Evolutionary conservation across 345 rosid genomes (phyloP).

Genomic region (Raphanus raphanistrum): DNA sequence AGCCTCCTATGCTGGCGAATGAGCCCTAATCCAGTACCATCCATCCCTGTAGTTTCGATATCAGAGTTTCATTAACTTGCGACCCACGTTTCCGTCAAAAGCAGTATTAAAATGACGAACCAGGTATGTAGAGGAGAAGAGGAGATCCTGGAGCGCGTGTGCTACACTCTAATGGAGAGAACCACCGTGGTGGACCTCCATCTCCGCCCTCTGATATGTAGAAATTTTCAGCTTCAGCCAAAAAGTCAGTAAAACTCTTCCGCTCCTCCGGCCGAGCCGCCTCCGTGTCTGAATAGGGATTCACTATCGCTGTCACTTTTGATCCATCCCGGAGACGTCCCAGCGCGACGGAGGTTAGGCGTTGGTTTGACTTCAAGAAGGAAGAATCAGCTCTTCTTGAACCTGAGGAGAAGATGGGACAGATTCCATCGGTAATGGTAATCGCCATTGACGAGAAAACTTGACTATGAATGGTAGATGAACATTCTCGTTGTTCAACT

Average conservation of each 20-base stretch:
- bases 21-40: constrained; percentile 79
- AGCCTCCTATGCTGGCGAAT: constrained; percentile 55
- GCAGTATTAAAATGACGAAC: constrained; percentile 26
- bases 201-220: constrained; percentile 49
- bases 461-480: not conserved
- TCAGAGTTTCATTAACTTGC: not conserved
- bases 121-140: constrained; percentile 60
- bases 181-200: constrained; percentile 68
- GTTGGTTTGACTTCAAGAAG: not conserved
- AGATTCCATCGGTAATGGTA: constrained; percentile 31
- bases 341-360: not conserved
- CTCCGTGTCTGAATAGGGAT: constrained; percentile 29
- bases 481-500: not conserved
- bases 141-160: constrained; percentile 44
- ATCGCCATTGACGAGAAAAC: constrained; percentile 22
- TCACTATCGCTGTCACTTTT: constrained; percentile 5
- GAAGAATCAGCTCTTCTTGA: not conserved
- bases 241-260: constrained; percentile 47
- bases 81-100: not conserved
- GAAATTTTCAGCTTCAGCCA: constrained; percentile 41
- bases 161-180: constrained; percentile 58
- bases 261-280: constrained; percentile 28
- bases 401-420: constrained; percentile 11
- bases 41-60: constrained; percentile 50
- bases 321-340: not conserved